Conservation (phyloP, 192 early-diverging fungal genomes). For the Chytriomyces hyalinus region DNA sequence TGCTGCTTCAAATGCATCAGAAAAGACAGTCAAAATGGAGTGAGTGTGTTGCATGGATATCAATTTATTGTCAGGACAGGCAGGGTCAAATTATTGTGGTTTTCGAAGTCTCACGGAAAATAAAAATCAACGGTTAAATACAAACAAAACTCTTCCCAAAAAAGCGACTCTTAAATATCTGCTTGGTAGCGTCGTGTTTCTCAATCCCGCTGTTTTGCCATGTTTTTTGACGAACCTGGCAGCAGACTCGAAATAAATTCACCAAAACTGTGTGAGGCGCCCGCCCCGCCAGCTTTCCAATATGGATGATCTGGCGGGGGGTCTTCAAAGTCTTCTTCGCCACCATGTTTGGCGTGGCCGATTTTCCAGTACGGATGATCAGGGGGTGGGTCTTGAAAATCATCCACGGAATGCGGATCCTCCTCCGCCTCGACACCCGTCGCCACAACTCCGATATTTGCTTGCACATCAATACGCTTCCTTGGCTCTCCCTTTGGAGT, state of each 20-base stretch:
- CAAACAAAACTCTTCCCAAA: no score
- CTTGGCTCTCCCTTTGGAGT: no score
- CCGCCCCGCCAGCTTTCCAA: conserved; percentile 4
- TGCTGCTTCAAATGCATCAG: not conserved
- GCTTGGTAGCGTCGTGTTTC: no score
- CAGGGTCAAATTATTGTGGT: not conserved
- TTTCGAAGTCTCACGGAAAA: not conserved
- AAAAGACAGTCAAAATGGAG: conserved; percentile 15
- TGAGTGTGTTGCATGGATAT: not conserved
- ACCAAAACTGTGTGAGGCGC: no score
- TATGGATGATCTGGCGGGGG: conserved; percentile 20
- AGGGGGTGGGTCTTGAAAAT: conserved; percentile 7
- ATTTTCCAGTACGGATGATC: conserved; percentile 25
- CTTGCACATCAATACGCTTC: not conserved
- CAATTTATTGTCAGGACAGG: not conserved
- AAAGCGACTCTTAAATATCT: no score
- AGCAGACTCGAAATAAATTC: no score
- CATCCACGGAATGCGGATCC: not conserved
- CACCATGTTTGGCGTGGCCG: not conserved
- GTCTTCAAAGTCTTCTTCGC: not conserved
- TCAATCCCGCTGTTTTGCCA: no score
- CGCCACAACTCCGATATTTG: not conserved
- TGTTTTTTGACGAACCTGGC: no score
- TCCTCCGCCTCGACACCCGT: not conserved
- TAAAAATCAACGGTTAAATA: not conserved